phyloP scores from a whole-genome alignment of 148 eudicot species.

The Dysphania ambrosioides region DNA sequence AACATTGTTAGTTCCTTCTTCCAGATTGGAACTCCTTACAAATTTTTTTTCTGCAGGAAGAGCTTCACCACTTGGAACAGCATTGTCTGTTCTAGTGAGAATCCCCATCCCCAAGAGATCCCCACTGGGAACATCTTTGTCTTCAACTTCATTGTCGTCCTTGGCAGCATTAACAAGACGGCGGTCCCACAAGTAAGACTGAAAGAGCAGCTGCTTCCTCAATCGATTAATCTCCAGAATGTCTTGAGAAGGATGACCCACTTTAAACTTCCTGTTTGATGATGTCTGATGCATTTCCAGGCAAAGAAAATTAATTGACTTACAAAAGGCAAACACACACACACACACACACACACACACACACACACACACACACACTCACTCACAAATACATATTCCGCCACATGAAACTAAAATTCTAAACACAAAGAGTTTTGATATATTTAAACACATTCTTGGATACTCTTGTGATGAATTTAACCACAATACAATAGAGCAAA shows the following conservation, averaged over 20 bases:
- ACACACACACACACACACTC: neutral
- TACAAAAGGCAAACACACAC: neutral
- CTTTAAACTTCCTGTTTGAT: slow-evolving; percentile 43
- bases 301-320: slow-evolving; percentile 1
- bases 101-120: slow-evolving; percentile 29
- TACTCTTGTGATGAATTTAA: neutral
- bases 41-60: slow-evolving; percentile 30
- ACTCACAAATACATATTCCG: neutral
- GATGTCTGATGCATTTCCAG: slow-evolving; percentile 64
- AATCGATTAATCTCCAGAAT: slow-evolving; percentile 80
- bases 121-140: slow-evolving; percentile 28
- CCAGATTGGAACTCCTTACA: slow-evolving; percentile 28
- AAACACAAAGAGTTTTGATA: neutral
- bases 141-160: slow-evolving; percentile 31
- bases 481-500: neutral
- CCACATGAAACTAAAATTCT: neutral
- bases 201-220: slow-evolving; percentile 74
- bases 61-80: slow-evolving; percentile 33
- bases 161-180: slow-evolving; percentile 66
- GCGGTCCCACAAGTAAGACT: slow-evolving; percentile 89
- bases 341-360: neutral
- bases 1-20: slow-evolving; percentile 18
- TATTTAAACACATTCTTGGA: neutral
- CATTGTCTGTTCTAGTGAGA: slow-evolving; percentile 24
- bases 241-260: slow-evolving; percentile 59